Evolutionary conservation across 768 basidiomycete species (phyloP), one percentile per base, ranked within the genome.

Genomic region (Mycena pura): DNA sequence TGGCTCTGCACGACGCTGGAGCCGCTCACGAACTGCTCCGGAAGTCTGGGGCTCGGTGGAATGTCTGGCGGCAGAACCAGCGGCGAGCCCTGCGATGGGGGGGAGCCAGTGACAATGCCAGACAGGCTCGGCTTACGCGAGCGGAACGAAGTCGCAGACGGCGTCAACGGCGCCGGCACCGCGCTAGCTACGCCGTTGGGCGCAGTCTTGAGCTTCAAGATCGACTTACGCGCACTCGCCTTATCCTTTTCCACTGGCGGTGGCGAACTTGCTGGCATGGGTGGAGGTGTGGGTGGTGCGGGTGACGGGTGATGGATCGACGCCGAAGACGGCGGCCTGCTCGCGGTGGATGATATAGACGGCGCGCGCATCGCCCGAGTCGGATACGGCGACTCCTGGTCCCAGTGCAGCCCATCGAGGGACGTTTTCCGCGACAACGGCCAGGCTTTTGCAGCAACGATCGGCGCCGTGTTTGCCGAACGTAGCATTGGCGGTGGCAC

Each of bases 381-480:
- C 17, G 90, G 86, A 73, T 90, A 90, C 22, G 85, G 86, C 1
- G 87, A 84, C 63, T 92, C 89, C 65, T 90, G 90, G 72, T 93
- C 87, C 73, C 90, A 89, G 47, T 84, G 82, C 55, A 91, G 77
- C 19, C 81, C 79, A 63, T 84, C 84, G 39, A 82, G 61, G 27
- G 73, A 69, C 31, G 67, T 68, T 15, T 72, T 65, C 67, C 74
- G 70, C 25, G 67, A 51, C n/a, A n/a, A n/a, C 36, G 78, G 75
- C 45, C 80, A 67, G 77, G 80, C 77, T 68, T 80, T 74, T 25
- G 79, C 71, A 25, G 78, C 74, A 45, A 78, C 70, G 40, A 81
- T 81, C n/a, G 80, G 80, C 29, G 69, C 70, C 46, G 65, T 68
- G 45, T 68, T 72, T 51, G 53, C 46, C 49, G 65, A 50, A n/a